These are phyloP conservation scores for Ormosia semicastrata DNA, from an alignment of 306 rosid species.

Conservation along the genomic window DNA sequence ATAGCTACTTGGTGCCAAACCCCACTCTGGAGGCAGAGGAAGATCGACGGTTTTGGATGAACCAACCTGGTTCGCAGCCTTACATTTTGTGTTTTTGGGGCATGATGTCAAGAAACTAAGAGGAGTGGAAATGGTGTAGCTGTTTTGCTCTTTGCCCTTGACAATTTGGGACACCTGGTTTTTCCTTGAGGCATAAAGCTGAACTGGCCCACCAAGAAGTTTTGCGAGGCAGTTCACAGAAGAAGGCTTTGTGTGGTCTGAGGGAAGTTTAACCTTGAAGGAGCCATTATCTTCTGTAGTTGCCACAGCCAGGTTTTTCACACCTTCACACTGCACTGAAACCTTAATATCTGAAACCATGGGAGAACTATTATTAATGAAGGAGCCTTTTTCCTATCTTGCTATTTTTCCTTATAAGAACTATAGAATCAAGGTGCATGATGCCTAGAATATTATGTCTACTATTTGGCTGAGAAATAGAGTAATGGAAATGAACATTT, in stretches of 20 bases:
- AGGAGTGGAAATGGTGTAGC: constrained; percentile 59
- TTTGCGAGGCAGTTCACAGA: constrained; percentile 51
- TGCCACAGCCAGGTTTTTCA: constrained; percentile 46
- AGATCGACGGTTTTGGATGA: constrained; percentile 74
- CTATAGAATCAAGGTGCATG: background rate
- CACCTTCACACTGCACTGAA: constrained; percentile 62
- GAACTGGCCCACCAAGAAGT: constrained; percentile 71
- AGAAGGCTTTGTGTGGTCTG: constrained; percentile 13
- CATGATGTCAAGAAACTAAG: constrained; percentile 65
- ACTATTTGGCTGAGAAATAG: background rate
- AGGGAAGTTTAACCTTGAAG: constrained; percentile 56
- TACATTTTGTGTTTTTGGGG: constrained; percentile 45
- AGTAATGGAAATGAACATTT: background rate
- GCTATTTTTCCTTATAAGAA: background rate
- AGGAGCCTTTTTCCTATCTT: background rate
- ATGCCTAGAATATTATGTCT: background rate
- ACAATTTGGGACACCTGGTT: constrained; percentile 44
- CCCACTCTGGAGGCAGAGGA: constrained; percentile 92
- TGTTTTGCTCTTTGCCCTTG: constrained; percentile 28
- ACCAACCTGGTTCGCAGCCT: constrained; percentile 32
- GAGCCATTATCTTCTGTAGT: constrained; percentile 62
- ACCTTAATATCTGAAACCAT: constrained; percentile 56
- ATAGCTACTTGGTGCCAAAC: constrained; percentile 82
- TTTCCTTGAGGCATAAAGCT: constrained; percentile 52
- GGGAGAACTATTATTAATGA: background rate